Evolutionary conservation across 495 filamentous ascomycete genomes (phyloP).

Genomic region (Tuber indicum): DNA sequence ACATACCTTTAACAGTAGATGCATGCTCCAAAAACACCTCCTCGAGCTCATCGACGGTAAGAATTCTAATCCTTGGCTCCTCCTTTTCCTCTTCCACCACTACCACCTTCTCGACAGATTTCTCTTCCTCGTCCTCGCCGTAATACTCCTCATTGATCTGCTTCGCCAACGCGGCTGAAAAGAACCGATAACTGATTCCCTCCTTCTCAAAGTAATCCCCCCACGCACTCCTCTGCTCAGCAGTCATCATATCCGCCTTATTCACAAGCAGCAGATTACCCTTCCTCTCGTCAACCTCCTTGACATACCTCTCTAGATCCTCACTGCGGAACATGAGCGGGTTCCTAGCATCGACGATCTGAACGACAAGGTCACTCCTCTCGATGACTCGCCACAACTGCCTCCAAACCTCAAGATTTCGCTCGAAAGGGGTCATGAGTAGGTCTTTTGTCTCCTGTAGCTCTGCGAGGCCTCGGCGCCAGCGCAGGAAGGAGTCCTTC

Average conservation of each 20-base stretch:
- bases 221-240: slow-evolving; percentile 76
- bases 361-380: slow-evolving; percentile 87
- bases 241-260: slow-evolving; percentile 99
- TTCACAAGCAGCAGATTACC: slow-evolving; percentile 90
- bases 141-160: slow-evolving; percentile 67
- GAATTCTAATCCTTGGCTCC: slow-evolving; percentile 64
- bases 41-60: slow-evolving; percentile 89
- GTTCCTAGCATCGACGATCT: slow-evolving; percentile 97
- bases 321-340: slow-evolving; percentile 89
- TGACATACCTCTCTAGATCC: slow-evolving; percentile 88
- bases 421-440: slow-evolving; percentile 96
- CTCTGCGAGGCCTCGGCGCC: slow-evolving; percentile 85
- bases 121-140: slow-evolving; percentile 48
- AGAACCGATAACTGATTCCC: slow-evolving; percentile 84
- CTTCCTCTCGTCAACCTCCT: slow-evolving; percentile 82
- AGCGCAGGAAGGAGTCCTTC: slow-evolving; percentile 72
- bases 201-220: slow-evolving; percentile 77
- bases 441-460: slow-evolving; percentile 88
- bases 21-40: slow-evolving; percentile 73
- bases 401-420: slow-evolving; percentile 96
- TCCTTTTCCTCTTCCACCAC: slow-evolving; percentile 44
- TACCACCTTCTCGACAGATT: slow-evolving; percentile 46
- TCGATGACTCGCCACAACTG: slow-evolving; percentile 99
- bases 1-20: slow-evolving; percentile 52
- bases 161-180: slow-evolving; percentile 87